phyloP scores from a whole-genome alignment of 495 filamentous ascomycete species.

The Talaromyces liani region DNA sequence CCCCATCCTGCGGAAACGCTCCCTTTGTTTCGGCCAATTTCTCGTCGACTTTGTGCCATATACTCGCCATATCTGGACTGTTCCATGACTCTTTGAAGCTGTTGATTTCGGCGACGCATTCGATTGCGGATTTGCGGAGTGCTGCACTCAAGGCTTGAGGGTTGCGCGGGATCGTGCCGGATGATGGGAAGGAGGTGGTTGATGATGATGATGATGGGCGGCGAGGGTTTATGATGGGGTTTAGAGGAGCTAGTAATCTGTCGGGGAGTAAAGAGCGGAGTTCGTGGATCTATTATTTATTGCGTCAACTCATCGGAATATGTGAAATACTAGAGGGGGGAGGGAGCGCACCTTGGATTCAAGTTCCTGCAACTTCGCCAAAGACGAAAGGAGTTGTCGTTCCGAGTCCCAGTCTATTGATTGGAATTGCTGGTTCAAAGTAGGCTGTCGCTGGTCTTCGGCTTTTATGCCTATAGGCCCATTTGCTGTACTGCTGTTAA shows the following conservation, averaged over 20 bases:
- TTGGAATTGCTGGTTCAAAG: not conserved
- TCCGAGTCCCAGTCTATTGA: conserved; percentile 25
- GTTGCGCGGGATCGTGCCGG: conserved; percentile 17
- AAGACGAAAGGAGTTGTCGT: conserved; percentile 33
- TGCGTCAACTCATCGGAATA: no score
- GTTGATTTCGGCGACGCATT: conserved; percentile 22
- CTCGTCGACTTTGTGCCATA: conserved; percentile 30
- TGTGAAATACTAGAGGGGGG: not conserved
- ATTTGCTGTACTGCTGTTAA: not conserved
- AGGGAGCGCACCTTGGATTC: conserved; percentile 25
- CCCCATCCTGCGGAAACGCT: conserved; percentile 25
- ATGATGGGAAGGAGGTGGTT: not conserved
- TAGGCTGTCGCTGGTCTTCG: not conserved
- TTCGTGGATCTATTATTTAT: conserved; percentile 38
- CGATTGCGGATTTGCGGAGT: conserved; percentile 20
- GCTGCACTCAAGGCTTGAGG: conserved; percentile 20
- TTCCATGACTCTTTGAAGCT: conserved; percentile 31
- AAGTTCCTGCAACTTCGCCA: conserved; percentile 36
- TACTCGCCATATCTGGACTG: conserved; percentile 25
- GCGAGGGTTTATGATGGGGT: conserved; percentile 22
- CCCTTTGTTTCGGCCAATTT: conserved; percentile 30
- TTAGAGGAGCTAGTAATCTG: conserved; percentile 28
- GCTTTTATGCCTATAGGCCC: not conserved
- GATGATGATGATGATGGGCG: not conserved
- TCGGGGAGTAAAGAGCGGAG: conserved; percentile 34